Conservation (phyloP, 129 eudicot species). For the Rutidosis leptorrhynchoides region DNA sequence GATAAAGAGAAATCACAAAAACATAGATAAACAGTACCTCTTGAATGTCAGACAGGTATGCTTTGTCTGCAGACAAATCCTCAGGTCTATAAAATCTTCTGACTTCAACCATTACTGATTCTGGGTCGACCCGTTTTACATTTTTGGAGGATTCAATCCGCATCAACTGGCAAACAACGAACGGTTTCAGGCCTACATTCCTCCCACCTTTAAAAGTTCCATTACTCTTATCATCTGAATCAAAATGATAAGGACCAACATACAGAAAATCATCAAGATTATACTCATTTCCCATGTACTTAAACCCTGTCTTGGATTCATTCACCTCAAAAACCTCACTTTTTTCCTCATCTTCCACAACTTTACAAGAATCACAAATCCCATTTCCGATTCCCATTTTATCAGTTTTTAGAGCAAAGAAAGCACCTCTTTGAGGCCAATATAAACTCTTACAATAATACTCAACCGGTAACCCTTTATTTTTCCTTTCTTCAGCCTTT, state of each 20-base stretch:
- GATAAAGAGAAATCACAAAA: not conserved
- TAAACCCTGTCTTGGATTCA: slow-evolving; percentile 48
- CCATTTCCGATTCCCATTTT: slow-evolving; percentile 83
- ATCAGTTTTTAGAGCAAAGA: slow-evolving; percentile 52
- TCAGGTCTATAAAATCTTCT: slow-evolving; percentile 90
- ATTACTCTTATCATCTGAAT: slow-evolving; percentile 43
- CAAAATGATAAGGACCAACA: slow-evolving; percentile 61
- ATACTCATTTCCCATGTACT: slow-evolving; percentile 53
- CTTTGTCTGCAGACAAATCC: slow-evolving; percentile 82
- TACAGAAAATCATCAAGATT: slow-evolving; percentile 65
- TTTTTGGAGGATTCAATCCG: slow-evolving; percentile 46
- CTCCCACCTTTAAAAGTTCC: slow-evolving; percentile 70
- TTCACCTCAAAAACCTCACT: slow-evolving; percentile 40
- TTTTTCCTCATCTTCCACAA: slow-evolving; percentile 34
- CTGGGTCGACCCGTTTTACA: slow-evolving; percentile 43
- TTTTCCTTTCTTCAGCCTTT: slow-evolving; percentile 76
- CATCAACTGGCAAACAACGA: slow-evolving; percentile 70
- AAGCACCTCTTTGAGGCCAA: slow-evolving; percentile 80
- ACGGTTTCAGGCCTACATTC: slow-evolving; percentile 83
- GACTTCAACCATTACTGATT: slow-evolving; percentile 43
- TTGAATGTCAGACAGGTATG: slow-evolving; percentile 79
- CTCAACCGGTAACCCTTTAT: slow-evolving; percentile 54
- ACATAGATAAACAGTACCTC: slow-evolving; percentile 46
- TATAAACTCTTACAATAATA: slow-evolving; percentile 80
- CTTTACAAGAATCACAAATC: slow-evolving; percentile 57